A percentile compares a stretch with the other conserved stretches of the same genome.
These are phyloP conservation scores for Pittosporum tobira DNA, from an alignment of 129 eudicot species.

Conservation along the genomic window DNA sequence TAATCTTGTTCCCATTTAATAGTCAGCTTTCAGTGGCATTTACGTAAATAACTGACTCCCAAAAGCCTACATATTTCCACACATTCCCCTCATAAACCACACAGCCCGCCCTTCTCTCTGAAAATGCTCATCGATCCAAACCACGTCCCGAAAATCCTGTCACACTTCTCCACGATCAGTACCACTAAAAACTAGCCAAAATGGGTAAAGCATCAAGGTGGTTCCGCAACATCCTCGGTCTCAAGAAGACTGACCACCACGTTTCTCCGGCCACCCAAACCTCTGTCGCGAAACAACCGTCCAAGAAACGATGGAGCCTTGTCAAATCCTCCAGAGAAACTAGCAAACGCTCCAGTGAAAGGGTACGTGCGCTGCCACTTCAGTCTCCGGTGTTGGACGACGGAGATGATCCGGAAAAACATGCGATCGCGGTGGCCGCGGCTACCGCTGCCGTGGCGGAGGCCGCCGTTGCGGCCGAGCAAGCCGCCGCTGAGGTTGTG, in stretches of 20 bases:
- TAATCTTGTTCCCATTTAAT: too few relatives aligned
- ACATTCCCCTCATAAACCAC: too few relatives aligned
- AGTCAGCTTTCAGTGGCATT: too few relatives aligned
- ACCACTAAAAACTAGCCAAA: not conserved
- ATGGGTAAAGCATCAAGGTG: conserved; percentile 74
- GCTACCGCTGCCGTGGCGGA: conserved; percentile 66
- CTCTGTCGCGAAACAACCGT: conserved; percentile 14
- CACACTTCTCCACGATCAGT: not conserved
- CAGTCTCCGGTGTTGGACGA: conserved; percentile 14
- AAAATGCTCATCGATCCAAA: too few relatives aligned
- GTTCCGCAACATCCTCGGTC: conserved; percentile 56
- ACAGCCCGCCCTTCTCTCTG: too few relatives aligned
- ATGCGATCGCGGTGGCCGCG: conserved; percentile 44
- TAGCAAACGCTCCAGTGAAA: not conserved
- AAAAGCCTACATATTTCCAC: too few relatives aligned
- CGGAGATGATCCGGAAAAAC: conserved; percentile 28
- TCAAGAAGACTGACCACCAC: conserved; percentile 19
- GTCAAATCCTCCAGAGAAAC: conserved; percentile 35
- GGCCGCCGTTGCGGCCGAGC: conserved; percentile 64
- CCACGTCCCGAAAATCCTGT: conserved; percentile 9
- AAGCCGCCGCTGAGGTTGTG: conserved; percentile 52
- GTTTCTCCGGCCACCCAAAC: not conserved
- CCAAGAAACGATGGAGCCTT: conserved; percentile 51
- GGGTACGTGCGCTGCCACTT: not conserved
- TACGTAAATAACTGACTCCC: too few relatives aligned